These are phyloP conservation scores for Dictyophora rubrovolvata DNA, from an alignment of 768 basidiomycete species.

Conservation along the genomic window DNA sequence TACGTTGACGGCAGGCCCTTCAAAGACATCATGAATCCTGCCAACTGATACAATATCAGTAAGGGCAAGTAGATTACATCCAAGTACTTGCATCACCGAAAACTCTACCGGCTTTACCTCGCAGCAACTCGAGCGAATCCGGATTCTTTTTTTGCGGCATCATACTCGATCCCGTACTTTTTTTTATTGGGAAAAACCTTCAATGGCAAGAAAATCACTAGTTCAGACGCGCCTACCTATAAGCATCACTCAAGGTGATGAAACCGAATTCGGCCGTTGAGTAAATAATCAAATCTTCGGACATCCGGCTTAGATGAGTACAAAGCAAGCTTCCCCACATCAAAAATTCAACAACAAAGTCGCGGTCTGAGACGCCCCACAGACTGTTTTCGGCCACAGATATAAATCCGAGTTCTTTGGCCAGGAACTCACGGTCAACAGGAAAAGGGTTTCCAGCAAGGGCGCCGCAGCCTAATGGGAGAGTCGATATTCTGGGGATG, in stretches of 20 bases:
- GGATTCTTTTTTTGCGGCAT: conserved; percentile 99
- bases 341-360: conserved; percentile 94
- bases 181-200: conserved; percentile 21
- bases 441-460: conserved; percentile 95
- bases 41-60: conserved; percentile 48
- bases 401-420: conserved; percentile 79
- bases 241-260: conserved; percentile 91
- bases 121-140: conserved; percentile 88
- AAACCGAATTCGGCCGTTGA: conserved; percentile 97
- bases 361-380: conserved; percentile 93
- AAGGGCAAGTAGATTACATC: neutral
- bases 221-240: conserved; percentile 51
- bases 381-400: conserved; percentile 92
- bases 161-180: conserved; percentile 89
- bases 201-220: neutral
- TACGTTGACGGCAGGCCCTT: conserved; percentile 98
- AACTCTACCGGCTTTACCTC: conserved; percentile 90
- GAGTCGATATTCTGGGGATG: conserved; percentile 81
- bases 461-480: conserved; percentile 90
- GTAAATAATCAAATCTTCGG: conserved; percentile 94
- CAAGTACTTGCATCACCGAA: conserved; percentile 69
- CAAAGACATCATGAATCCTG: conserved; percentile 94
- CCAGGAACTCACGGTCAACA: conserved; percentile 89
- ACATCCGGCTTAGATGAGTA: conserved; percentile 88
- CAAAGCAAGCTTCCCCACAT: conserved; percentile 93